Conservation (phyloP, 768 basidiomycete genomes). For the Boletus tomentosulus region DNA sequence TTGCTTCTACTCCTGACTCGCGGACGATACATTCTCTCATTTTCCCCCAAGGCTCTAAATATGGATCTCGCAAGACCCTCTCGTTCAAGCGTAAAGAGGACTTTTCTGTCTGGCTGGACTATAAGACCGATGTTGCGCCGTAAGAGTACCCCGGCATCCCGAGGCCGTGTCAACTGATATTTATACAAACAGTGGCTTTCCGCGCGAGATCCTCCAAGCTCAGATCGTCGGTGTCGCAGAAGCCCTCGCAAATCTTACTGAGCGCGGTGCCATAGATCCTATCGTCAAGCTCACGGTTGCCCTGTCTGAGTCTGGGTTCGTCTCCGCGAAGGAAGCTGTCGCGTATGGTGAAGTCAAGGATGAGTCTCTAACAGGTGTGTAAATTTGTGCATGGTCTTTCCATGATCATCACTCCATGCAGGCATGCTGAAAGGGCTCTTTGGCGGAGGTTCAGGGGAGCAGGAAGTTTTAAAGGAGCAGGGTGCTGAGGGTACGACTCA, state of each 20-base stretch:
- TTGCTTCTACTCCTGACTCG: constrained; percentile 49
- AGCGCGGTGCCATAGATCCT: constrained; percentile 74
- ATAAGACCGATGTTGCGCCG: constrained; percentile 63
- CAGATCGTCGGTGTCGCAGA: constrained; percentile 69
- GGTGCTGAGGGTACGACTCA: constrained; percentile 12
- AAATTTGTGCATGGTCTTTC: background rate
- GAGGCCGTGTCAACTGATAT: constrained; percentile 2
- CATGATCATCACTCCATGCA: constrained; percentile 23
- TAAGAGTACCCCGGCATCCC: constrained; percentile 34
- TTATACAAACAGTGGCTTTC: constrained; percentile 51
- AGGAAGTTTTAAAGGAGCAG: constrained; percentile 30
- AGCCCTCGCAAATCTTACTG: constrained; percentile 80
- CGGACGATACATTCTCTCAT: constrained; percentile 72
- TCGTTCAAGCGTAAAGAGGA: constrained; percentile 85
- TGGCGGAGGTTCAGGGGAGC: constrained; percentile 48
- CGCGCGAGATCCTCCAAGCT: constrained; percentile 68
- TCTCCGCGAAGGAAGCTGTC: constrained; percentile 74
- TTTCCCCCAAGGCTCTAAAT: constrained; percentile 74
- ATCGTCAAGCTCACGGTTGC: constrained; percentile 82
- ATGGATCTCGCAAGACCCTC: constrained; percentile 79
- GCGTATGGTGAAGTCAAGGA: constrained; percentile 80
- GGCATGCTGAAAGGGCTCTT: constrained; percentile 90
- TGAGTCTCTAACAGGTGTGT: constrained; percentile 67
- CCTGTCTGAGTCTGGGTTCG: constrained; percentile 83
- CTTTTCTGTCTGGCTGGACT: constrained; percentile 73